phyloP scores from a whole-genome alignment of 352 stramenopile species.

The Elongisporangium anandrum region DNA sequence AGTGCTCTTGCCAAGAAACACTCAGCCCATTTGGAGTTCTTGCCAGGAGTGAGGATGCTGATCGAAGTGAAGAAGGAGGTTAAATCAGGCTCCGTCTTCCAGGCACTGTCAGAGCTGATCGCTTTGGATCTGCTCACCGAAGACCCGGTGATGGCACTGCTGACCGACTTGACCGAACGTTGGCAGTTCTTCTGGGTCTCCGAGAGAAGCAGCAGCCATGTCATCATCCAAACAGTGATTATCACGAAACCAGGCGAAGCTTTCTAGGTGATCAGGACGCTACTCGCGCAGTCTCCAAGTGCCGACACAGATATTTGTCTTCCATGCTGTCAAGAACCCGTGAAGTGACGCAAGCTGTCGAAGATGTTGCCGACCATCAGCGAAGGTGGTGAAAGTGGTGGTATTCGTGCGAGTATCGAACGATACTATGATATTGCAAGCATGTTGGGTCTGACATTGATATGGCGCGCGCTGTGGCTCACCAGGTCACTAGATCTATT shows the following conservation, averaged over 20 bases:
- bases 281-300: constrained; percentile 22
- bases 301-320: constrained; percentile 26
- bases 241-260: constrained; percentile 18
- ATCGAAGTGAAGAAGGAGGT: constrained; percentile 40
- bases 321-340: constrained; percentile 17
- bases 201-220: constrained; percentile 11
- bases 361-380: constrained; percentile 13
- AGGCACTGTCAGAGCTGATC: constrained; percentile 38
- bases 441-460: constrained; percentile 30
- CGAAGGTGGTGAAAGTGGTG: constrained; percentile 17
- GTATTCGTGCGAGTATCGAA: constrained; percentile 20
- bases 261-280: constrained; percentile 27
- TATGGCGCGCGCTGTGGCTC: constrained; percentile 24
- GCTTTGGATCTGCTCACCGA: constrained; percentile 30
- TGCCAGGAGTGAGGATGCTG: constrained; percentile 38
- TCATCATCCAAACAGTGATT: constrained; percentile 16
- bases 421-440: constrained; percentile 34
- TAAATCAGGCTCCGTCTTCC: constrained; percentile 15
- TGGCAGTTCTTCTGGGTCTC: constrained; percentile 48
- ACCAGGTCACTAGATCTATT: constrained; percentile 19
- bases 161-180: constrained; percentile 28
- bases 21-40: constrained; percentile 8
- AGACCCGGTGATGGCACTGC: constrained; percentile 34
- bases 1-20: constrained; percentile 16
- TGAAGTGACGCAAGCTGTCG: constrained; percentile 35